Evolutionary conservation across 805 yeast species (phyloP), one percentile per base, ranked within the genome.

Genomic region (Saturnispora zaruensis): DNA sequence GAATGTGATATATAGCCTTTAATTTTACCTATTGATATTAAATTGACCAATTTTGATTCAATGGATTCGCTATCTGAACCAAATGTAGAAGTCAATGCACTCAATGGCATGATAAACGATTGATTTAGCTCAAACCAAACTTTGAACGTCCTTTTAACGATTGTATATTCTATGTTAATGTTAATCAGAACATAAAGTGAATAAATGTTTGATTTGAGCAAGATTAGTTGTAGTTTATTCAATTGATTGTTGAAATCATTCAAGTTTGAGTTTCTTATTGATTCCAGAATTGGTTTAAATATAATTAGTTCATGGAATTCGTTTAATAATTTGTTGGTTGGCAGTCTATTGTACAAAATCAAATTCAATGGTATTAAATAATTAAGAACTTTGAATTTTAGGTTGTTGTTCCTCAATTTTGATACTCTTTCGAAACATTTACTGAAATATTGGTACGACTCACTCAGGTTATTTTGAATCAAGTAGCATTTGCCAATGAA

Each of bases 1-100:
- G 81, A 75, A 60, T 87, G 93, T 5, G 95, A 84, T 14, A 89
- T 64, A 63, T 89, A 89, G 0, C 96, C 96, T 64, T 84, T 87
- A 44, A 88, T 68, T 50, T 64, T 68, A 7, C 83, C 83, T 46
- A 68, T 66, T 46, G 73, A 71, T 18, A 89, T 86, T 58, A 84
- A 66, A 48, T 75, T 77, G 0, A 95, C 89, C 21, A 87, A 55
- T 9, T 75, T 65, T 52, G 91, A 81, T 64, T 89, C 96, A 4
- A 81, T 68, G 50, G 78, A 81, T 59, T 81, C 87, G 3, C 6
- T 14, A 69, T 44, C 32, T 11, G 57, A 14, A 81, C 21, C 41
- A 24, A 37, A 16, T 2, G 21, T 33, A 18, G 20, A n/a, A 7
- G 14, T 18, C 14, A 47, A 20, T 20, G 23, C 37, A 9, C 25